A percentile compares a stretch with the other conserved stretches of the same genome.
Conservation (phyloP, 1,284 basidiomycete genomes). For the Cutaneotrichosporon cutaneum region DNA sequence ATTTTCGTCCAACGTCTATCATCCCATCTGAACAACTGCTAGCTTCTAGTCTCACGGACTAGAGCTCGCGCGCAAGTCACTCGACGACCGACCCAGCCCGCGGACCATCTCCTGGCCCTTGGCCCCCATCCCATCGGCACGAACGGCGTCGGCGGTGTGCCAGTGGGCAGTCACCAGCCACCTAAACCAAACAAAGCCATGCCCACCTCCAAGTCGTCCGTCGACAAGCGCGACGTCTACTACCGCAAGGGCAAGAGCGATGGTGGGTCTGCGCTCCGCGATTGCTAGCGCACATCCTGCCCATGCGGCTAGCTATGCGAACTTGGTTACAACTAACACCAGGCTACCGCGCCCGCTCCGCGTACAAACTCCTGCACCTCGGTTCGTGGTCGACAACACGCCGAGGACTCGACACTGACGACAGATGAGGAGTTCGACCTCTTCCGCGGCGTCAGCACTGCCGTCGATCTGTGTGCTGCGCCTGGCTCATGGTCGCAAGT, state of each 20-base stretch:
- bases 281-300: too few species aligned
- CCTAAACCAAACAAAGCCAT: conserved; percentile 23
- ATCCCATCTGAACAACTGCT: not conserved
- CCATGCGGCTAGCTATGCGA: too few species aligned
- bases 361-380: conserved; percentile 57
- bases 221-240: conserved; percentile 58
- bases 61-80: not conserved
- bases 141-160: not conserved
- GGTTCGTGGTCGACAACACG: conserved; percentile 15
- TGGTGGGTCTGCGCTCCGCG: conserved; percentile 18
- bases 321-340: too few species aligned
- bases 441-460: conserved; percentile 53
- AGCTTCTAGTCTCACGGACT: not conserved
- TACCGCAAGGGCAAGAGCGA: conserved; percentile 55
- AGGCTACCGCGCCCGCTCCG: conserved; percentile 60
- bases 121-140: not conserved
- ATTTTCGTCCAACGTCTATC: not conserved
- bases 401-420: not conserved
- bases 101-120: not conserved
- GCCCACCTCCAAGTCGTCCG: conserved; percentile 47
- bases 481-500: conserved; percentile 56
- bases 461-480: conserved; percentile 61
- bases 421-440: conserved; percentile 59
- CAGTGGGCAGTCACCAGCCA: not conserved
- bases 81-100: not conserved